Evolutionary conservation across 495 filamentous ascomycete genomes (phyloP), one percentile per base, ranked within the genome.

Genomic region (Hypoxylon rickii): DNA sequence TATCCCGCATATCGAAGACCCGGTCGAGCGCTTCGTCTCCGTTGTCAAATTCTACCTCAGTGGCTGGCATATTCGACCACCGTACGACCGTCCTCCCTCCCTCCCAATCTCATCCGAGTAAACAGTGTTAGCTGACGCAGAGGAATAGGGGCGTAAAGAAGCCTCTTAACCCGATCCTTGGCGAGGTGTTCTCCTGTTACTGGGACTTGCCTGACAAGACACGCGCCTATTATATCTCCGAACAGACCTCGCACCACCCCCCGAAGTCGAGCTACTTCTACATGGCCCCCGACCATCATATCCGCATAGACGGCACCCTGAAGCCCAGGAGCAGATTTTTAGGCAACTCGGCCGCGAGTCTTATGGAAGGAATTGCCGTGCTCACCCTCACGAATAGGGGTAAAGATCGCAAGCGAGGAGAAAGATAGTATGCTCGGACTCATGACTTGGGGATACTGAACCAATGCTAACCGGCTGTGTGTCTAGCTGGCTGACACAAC

Each of bases 251-350:
- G 13, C 94, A 99, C 70, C 94, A 99, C 66, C 94, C 94, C 16
- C 94, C 94, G 1, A 99, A 99, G 69, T 97, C 92, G 53, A 95
- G 90, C 72, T 99, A 99, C 72, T 99, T 97, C 70, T 99, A 94
- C 75, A 96, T 97, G 88, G 92, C 90, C 2, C 94, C 94, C 3
- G 89, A 92, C 46, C 93, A 97, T 64, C 77, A 93, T 47, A 96
- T 99, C 56, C 83, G 94, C 20, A 96, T 99, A 63, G 94, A 99
- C 66, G 94, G 94, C 13, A 94, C 90, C 8, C 77, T 98, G 55
- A 97, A 97, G 67, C 94, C 94, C n/a, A 85, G 92, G 63, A 96
- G 92, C 73, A 94, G 86, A 64, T 99, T 99, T 69, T 72, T 98
- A 22, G 94, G 94, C 18, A 99, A 97, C 73, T 97, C 95, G 0